phyloP scores from a whole-genome alignment of 768 basidiomycete genomes.

The Russula lepida region DNA sequence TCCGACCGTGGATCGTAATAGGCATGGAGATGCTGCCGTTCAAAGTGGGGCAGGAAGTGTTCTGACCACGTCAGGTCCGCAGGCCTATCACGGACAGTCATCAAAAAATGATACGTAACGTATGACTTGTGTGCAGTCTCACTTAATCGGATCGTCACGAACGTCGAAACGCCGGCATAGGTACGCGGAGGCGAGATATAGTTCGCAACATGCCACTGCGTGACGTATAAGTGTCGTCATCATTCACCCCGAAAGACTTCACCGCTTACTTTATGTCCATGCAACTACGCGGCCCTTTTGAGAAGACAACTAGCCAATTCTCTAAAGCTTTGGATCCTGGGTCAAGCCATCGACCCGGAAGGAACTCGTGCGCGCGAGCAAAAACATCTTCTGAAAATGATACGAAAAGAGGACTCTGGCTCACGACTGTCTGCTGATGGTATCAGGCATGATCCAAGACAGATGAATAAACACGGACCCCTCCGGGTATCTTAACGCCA shows the following conservation, averaged over 20 bases:
- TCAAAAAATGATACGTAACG: too few species aligned
- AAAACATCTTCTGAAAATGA: slow-evolving; percentile 10
- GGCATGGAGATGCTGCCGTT: slow-evolving; percentile 10
- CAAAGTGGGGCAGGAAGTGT: slow-evolving; percentile 6
- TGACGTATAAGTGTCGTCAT: neutral
- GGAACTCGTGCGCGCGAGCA: slow-evolving; percentile 7
- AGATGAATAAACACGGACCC: slow-evolving; percentile 6
- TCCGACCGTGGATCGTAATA: slow-evolving; percentile 8
- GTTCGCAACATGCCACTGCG: slow-evolving; percentile 21
- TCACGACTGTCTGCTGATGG: neutral
- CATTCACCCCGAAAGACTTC: neutral
- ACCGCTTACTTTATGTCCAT: slow-evolving; percentile 20
- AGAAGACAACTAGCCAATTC: slow-evolving; percentile 15
- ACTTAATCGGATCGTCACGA: slow-evolving; percentile 7
- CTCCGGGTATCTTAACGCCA: slow-evolving; percentile 2
- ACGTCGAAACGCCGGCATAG: slow-evolving; percentile 23
- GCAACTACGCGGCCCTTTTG: slow-evolving; percentile 21
- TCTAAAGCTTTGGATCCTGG: slow-evolving; percentile 11
- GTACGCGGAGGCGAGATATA: slow-evolving; percentile 22
- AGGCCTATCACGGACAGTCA: neutral
- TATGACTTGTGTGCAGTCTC: neutral
- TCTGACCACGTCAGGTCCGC: slow-evolving; percentile 11
- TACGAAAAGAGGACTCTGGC: slow-evolving; percentile 15
- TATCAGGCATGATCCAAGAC: neutral
- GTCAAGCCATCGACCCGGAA: slow-evolving; percentile 20